A percentile compares a stretch with the other conserved stretches of the same genome.
These are phyloP conservation scores for Beta macrorhiza DNA, from an alignment of 179 eudicot species.

Conservation along the genomic window DNA sequence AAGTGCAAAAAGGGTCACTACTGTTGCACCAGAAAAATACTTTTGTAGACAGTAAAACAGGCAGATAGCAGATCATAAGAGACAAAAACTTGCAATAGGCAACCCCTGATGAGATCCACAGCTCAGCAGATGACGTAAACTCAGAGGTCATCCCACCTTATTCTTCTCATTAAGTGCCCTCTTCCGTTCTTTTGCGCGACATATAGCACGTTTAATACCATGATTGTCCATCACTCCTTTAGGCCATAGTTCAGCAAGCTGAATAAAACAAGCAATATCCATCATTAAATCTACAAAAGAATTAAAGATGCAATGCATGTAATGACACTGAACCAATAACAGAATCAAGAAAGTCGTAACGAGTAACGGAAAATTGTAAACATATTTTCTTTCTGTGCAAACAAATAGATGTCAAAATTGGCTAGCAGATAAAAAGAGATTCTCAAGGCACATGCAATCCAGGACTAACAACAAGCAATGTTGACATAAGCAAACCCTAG, in stretches of 20 bases:
- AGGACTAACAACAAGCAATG: background rate
- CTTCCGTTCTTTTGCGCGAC: slow-evolving; percentile 83
- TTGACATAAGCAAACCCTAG: background rate
- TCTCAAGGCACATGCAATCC: background rate
- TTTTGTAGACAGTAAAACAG: background rate
- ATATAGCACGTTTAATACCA: slow-evolving; percentile 93
- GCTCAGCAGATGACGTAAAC: slow-evolving; percentile 24
- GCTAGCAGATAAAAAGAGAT: background rate
- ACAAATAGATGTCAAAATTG: slow-evolving; percentile 3
- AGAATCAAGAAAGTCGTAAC: background rate
- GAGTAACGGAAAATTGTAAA: background rate
- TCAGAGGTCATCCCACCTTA: slow-evolving; percentile 54
- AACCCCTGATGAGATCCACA: slow-evolving; percentile 17
- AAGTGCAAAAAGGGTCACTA: background rate
- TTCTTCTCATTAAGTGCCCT: slow-evolving; percentile 41
- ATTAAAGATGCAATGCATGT: slow-evolving; percentile 6
- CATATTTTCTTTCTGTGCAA: background rate
- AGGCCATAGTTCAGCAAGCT: slow-evolving; percentile 96
- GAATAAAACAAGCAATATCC: slow-evolving; percentile 27
- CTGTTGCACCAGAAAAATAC: background rate
- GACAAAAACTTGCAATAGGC: slow-evolving; percentile 7
- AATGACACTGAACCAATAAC: background rate
- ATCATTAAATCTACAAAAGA: slow-evolving; percentile 5
- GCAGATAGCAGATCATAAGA: slow-evolving; percentile 1
- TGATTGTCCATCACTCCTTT: slow-evolving; percentile 87